Percentiles rank a stretch among this genome's conserved stretches.
These are phyloP conservation scores for Arxiozyma slooffiae DNA, from an alignment of 1,139 yeast genomes.

Conservation along the genomic window DNA sequence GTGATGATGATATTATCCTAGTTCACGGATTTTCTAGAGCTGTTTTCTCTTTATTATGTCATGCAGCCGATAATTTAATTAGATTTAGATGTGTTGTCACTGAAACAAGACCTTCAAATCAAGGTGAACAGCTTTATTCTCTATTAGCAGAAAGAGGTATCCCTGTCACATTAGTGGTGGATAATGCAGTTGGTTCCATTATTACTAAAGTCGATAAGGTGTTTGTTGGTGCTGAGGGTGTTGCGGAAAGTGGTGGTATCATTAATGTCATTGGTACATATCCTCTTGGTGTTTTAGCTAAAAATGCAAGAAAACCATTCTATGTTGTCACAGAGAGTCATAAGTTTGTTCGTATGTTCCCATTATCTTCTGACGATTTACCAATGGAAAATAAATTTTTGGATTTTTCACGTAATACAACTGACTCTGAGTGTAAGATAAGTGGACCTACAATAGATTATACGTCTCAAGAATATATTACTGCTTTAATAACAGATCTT, in stretches of 20 bases:
- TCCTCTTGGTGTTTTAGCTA: constrained; percentile 89
- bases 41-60: constrained; percentile 61
- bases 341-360: constrained; percentile 92
- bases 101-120: constrained; percentile 80
- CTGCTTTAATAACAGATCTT: constrained; percentile 90
- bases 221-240: constrained; percentile 97
- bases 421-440: constrained; percentile 29
- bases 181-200: constrained; percentile 88
- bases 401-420: constrained; percentile 34
- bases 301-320: constrained; percentile 81
- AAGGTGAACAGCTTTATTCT: constrained; percentile 70
- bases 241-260: constrained; percentile 96
- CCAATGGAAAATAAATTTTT: constrained; percentile 47
- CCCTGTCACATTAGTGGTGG: constrained; percentile 87
- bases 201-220: constrained; percentile 88
- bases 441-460: constrained; percentile 63
- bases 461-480: constrained; percentile 91
- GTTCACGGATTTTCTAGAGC: constrained; percentile 93
- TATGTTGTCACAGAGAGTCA: constrained; percentile 93
- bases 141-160: constrained; percentile 63
- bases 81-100: constrained; percentile 88
- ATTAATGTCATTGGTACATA: constrained; percentile 93
- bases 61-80: constrained; percentile 64
- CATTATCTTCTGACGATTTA: constrained; percentile 85
- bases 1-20: constrained; percentile 83